Conservation (phyloP, 2,329 filamentous ascomycete genomes). For the Arthroderma sp. region DNA sequence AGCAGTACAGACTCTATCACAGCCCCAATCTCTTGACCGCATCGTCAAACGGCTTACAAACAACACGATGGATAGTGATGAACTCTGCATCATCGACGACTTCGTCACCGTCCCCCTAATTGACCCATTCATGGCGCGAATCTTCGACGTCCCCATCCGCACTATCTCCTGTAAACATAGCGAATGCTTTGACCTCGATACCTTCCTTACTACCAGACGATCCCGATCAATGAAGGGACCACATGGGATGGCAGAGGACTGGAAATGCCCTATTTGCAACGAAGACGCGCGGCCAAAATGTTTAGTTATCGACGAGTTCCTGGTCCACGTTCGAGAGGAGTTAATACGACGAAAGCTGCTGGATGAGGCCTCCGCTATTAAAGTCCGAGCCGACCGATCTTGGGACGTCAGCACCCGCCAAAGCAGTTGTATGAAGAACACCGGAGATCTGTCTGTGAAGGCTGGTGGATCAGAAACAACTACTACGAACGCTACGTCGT, state of each 20-base stretch:
- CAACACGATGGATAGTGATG: constrained; percentile 44
- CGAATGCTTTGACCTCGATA: constrained; percentile 83
- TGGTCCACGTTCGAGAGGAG: constrained; percentile 48
- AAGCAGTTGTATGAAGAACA: background rate
- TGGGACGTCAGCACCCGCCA: constrained; percentile 45
- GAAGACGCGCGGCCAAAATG: constrained; percentile 62
- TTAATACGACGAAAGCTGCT: constrained; percentile 42
- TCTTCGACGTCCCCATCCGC: constrained; percentile 62
- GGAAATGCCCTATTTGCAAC: constrained; percentile 77
- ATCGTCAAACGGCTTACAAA: constrained; percentile 42
- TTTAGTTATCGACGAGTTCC: constrained; percentile 62
- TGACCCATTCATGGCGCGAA: constrained; percentile 52
- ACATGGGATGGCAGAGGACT: constrained; percentile 39
- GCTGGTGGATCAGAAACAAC: background rate
- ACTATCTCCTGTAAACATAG: constrained; percentile 59
- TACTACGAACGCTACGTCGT: background rate
- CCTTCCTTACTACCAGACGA: constrained; percentile 57
- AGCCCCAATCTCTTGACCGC: constrained; percentile 41
- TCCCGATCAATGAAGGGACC: constrained; percentile 30
- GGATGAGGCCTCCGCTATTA: constrained; percentile 46
- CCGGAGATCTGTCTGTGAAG: background rate
- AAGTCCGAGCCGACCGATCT: constrained; percentile 50
- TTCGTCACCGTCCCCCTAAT: constrained; percentile 51
- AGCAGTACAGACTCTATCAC: constrained; percentile 32
- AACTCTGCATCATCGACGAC: constrained; percentile 47